Percentiles rank a stretch among this genome's conserved stretches.
phyloP scores from a whole-genome alignment of 768 basidiomycete genomes.

The Amanita thiersii region DNA sequence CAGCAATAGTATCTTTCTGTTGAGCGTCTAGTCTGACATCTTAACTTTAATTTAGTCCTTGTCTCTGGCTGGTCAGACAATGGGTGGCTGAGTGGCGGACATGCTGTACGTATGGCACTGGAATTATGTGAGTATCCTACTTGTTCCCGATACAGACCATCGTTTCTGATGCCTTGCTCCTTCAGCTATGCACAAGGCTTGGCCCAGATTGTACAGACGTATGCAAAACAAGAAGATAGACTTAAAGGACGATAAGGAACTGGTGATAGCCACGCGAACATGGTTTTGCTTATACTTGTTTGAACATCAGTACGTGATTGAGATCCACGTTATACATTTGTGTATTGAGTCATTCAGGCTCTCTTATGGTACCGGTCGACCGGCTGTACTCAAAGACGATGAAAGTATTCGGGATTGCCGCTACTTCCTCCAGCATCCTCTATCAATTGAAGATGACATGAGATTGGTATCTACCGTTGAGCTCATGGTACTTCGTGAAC shows the following conservation, averaged over 20 bases:
- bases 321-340: neutral
- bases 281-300: conserved; percentile 95
- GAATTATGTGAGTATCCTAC: conserved; percentile 83
- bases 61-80: conserved; percentile 94
- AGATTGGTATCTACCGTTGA: conserved; percentile 93
- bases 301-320: conserved; percentile 75
- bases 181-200: conserved; percentile 84
- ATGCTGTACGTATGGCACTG: conserved; percentile 96
- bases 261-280: conserved; percentile 76
- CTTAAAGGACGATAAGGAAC: conserved; percentile 57
- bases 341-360: conserved; percentile 40
- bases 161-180: conserved; percentile 1
- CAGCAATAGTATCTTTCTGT: conserved; percentile 20
- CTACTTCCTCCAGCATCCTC: conserved; percentile 74
- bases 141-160: no score
- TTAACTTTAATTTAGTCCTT: conserved; percentile 56
- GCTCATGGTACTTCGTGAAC: conserved; percentile 82
- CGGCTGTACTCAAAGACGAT: conserved; percentile 88
- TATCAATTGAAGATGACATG: conserved; percentile 90
- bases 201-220: conserved; percentile 71
- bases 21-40: conserved; percentile 6
- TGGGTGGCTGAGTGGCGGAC: conserved; percentile 91
- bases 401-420: conserved; percentile 83
- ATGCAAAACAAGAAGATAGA: conserved; percentile 65
- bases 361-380: conserved; percentile 91